Conservation (phyloP, 2,329 filamentous ascomycete species). For the Sporothrix variecibatus region DNA sequence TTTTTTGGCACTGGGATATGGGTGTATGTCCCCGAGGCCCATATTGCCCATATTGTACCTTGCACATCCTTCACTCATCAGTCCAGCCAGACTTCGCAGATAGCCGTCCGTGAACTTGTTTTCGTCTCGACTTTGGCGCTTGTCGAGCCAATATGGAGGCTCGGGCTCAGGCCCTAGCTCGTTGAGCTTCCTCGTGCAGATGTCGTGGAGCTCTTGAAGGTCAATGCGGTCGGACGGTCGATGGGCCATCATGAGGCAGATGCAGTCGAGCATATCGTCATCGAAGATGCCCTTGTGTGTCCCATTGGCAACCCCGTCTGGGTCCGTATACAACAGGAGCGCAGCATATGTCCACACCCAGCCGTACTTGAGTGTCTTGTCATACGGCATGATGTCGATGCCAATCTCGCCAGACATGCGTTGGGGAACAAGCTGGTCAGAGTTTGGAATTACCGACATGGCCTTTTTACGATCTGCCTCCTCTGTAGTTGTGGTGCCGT, state of each 20-base stretch:
- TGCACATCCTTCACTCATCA: background rate
- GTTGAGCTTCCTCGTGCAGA: background rate
- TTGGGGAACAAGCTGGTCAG: background rate
- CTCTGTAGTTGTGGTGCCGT: too few relatives aligned
- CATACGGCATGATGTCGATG: slow-evolving; percentile 10
- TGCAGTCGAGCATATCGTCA: slow-evolving; percentile 2
- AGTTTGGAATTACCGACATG: background rate
- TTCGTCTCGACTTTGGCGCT: slow-evolving; percentile 2
- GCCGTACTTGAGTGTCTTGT: background rate
- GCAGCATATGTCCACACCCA: slow-evolving; percentile 28
- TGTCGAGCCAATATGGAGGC: background rate
- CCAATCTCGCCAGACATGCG: background rate
- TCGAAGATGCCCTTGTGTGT: background rate
- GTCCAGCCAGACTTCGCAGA: background rate
- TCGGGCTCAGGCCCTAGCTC: background rate
- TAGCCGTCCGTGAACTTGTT: slow-evolving; percentile 5
- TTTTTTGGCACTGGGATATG: too few relatives aligned
- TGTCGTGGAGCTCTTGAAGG: background rate
- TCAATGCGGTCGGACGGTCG: slow-evolving; percentile 9
- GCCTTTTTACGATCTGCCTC: background rate
- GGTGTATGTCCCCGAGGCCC: too few relatives aligned
- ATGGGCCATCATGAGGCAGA: slow-evolving; percentile 26
- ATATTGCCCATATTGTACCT: background rate
- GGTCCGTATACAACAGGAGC: background rate
- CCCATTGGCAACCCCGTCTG: background rate